Evolutionary conservation across 2,329 filamentous ascomycete species (phyloP).

Genomic region (Aspergillus sp.): DNA sequence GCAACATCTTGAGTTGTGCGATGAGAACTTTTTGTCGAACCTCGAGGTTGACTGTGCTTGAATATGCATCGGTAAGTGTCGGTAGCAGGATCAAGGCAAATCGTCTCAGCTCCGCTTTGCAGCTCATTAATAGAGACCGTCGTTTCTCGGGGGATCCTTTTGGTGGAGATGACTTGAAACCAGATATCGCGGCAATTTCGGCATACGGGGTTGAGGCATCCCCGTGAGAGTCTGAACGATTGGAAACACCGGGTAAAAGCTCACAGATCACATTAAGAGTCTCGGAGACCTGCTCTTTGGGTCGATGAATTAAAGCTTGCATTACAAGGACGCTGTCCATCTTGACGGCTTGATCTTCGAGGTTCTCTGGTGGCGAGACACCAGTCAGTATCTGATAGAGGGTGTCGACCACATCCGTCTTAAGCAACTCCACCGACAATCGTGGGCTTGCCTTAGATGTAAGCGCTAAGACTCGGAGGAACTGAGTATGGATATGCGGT

Average conservation of each 20-base stretch:
- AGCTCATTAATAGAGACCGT: slow-evolving; percentile 76
- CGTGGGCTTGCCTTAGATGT: slow-evolving; percentile 84
- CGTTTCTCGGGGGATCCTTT: slow-evolving; percentile 71
- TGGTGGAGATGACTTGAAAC: slow-evolving; percentile 32
- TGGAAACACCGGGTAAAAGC: slow-evolving; percentile 74
- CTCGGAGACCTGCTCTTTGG: slow-evolving; percentile 93
- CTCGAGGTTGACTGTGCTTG: slow-evolving; percentile 91
- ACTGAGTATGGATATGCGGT: slow-evolving; percentile 92
- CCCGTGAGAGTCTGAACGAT: slow-evolving; percentile 52
- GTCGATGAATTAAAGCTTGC: slow-evolving; percentile 95
- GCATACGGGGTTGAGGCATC: slow-evolving; percentile 51
- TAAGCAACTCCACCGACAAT: slow-evolving; percentile 85
- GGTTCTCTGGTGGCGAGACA: slow-evolving; percentile 81
- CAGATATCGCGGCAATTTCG: slow-evolving; percentile 45
- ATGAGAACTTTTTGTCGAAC: slow-evolving; percentile 93
- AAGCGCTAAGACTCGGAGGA: slow-evolving; percentile 86
- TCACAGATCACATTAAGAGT: slow-evolving; percentile 98
- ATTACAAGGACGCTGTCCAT: slow-evolving; percentile 97
- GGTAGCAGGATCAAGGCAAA: slow-evolving; percentile 93
- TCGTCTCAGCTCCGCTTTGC: slow-evolving; percentile 81
- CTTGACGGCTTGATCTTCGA: slow-evolving; percentile 57
- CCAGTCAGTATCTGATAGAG: slow-evolving; percentile 96
- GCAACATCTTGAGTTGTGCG: slow-evolving; percentile 97
- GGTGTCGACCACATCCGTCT: slow-evolving; percentile 95
- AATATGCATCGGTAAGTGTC: slow-evolving; percentile 93